Base-by-base conservation (phyloP, 2,329 filamentous ascomycete genomes). In the Aspergillus fijiensis region DNA sequence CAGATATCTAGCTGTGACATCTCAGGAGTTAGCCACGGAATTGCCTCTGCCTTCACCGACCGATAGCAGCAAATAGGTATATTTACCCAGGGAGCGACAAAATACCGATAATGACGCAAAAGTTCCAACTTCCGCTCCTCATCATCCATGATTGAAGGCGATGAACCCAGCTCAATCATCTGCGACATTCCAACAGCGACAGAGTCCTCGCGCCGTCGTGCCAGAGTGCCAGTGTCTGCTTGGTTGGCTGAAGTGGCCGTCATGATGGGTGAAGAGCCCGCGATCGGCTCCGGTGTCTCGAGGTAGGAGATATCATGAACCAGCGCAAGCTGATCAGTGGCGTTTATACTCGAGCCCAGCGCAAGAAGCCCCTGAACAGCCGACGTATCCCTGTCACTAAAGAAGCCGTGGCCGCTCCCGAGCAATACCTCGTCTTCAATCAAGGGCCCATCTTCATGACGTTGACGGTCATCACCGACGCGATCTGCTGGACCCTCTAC, bases 71-170 rank as follows among this genome's bases (percentile, higher is more conserved):
- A 51, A 31, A 25, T 56, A 5, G 31, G 16, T 31, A 2, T 29
- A 69, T 74, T 55, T 69, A 81, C 79, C 79, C 79, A 81, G 21
- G 78, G 76, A 5, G 79, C 78, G 33, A 81, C 71, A 47, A 79
- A 72, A 55, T 81, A 81, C 49, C 77, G 70, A 57, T 79, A 81
- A 56, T 80, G 72, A n/a, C 77, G 73, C 12, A 81, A 57, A 1
- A 81, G 63, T 2, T 76, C 74, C 4, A 80, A 67, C n/a, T 57
- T 68, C 25, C 62, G 60, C 1, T 51, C 60, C 19, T 66, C 61
- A 5, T 16, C 14, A 5, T 4, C 14, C 11, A 16, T 35, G 14
- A 16, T 12, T 5, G 12, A 4, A 2, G 14, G 14, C 33, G 33
- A 16, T 16, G 33, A 35, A 2, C 33, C 33, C 12, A 16, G 14